Conservation (phyloP, 305 asterid species). For the Fraxinus velutina region DNA sequence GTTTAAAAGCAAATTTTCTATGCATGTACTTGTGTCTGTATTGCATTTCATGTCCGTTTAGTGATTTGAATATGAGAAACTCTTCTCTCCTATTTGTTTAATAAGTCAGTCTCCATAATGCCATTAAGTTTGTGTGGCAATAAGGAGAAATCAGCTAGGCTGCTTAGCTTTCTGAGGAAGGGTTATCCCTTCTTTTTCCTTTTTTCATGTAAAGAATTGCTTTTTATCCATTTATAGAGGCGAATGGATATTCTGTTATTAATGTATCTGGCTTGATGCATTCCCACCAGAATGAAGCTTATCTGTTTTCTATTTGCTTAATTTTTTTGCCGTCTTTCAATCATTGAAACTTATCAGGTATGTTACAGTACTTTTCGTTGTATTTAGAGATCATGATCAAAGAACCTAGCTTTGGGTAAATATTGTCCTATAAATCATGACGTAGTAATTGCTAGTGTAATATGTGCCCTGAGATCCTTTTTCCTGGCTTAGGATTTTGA, state of each 20-base stretch:
- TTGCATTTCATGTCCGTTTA: conserved; percentile 18
- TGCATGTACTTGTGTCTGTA: conserved; percentile 22
- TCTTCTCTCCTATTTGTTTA: background rate
- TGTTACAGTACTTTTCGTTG: background rate
- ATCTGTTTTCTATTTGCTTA: background rate
- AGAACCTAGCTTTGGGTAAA: background rate
- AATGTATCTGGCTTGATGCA: conserved; percentile 24
- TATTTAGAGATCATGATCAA: background rate
- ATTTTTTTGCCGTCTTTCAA: background rate
- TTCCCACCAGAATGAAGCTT: background rate
- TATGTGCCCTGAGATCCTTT: background rate
- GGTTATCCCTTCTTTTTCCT: conserved; percentile 15
- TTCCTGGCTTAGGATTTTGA: background rate
- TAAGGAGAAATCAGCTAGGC: conserved; percentile 33
- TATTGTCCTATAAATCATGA: background rate
- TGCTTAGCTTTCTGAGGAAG: conserved; percentile 21
- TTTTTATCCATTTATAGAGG: conserved; percentile 13
- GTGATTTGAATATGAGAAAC: conserved; percentile 25
- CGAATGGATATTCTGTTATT: conserved; percentile 27
- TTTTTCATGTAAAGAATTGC: conserved; percentile 45
- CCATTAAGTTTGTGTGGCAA: conserved; percentile 32
- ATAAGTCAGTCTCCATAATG: background rate
- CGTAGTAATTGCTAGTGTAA: background rate
- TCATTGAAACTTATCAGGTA: background rate
- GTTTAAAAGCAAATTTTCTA: conserved; percentile 9